Base-by-base conservation (phyloP, 2,329 filamentous ascomycete genomes). In the Pestalotiopsis sp. region DNA sequence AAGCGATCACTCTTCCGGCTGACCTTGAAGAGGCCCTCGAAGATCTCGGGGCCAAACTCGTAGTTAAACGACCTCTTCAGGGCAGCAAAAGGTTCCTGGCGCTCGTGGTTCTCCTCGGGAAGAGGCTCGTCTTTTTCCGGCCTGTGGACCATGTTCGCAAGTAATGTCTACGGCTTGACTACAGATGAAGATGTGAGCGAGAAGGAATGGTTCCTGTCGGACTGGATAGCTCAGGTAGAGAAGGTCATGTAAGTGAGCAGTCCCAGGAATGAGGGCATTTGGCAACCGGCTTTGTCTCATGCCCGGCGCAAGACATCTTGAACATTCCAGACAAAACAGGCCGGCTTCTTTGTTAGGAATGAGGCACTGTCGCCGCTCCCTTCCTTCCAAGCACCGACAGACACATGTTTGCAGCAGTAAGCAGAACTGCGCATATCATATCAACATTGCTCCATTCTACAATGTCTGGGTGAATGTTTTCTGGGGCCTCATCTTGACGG, bases 1-100 rank as follows among this genome's bases (percentile, higher is more conserved):
- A 73, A 68, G 62, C 73, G 71, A 70, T 77, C 73, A 7, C 12
- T 62, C 65, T 74, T 76, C 63, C 72, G 73, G 31, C 67, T 69
- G 66, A 78, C 66, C 65, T 73, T 77, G 75, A 76, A 79, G 64
- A 77, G 68, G 2, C 70, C 69, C 11, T 75, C 75, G 14, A 69
- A 57, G 17, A 75, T 25, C 69, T 79, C 74, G 13, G 71, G 70
- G 49, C 72, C 62, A 66, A 79, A 75, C 17, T 79, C 76, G 70
- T 78, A 79, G 25, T 71, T 64, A 12, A 71, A 25, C 27, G 62
- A 68, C 65, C 64, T 55, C 4, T 65, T 58, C 20, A 25, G 14
- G 9, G 69, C 63, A 39, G 65, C 57, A 38, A 71, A 75, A 23
- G 65, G 67, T 11, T 65, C 52, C n/a, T 38, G 20, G 59, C 27